A percentile compares a stretch with the other conserved stretches of the same genome.
phyloP scores from a whole-genome alignment of 2,329 filamentous ascomycete genomes.

The Elsinoe ampelina region DNA sequence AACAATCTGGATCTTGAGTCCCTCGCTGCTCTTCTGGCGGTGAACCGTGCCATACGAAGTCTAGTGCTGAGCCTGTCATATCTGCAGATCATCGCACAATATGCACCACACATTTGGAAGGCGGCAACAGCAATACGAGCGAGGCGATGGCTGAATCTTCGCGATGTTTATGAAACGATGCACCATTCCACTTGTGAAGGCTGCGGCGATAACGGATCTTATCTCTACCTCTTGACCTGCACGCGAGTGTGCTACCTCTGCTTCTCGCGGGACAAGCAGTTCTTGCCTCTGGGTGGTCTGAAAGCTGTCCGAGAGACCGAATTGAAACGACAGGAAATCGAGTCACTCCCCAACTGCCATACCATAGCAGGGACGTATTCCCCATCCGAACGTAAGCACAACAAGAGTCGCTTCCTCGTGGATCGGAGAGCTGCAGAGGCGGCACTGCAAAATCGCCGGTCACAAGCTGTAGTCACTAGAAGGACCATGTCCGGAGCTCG shows the following conservation, averaged over 20 bases:
- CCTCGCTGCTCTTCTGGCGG: not conserved
- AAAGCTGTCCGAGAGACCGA: too few species aligned
- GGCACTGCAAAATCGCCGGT: too few species aligned
- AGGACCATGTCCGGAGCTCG: too few species aligned
- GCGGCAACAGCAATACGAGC: slow-evolving; percentile 21
- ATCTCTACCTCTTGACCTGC: slow-evolving; percentile 34
- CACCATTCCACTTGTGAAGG: slow-evolving; percentile 25
- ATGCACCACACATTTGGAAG: not conserved
- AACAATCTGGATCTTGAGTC: not conserved
- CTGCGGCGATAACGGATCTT: slow-evolving; percentile 32
- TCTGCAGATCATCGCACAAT: not conserved
- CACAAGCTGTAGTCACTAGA: too few species aligned
- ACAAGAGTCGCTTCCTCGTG: not conserved
- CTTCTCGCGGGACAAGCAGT: slow-evolving; percentile 25
- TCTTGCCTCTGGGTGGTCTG: slow-evolving; percentile 23
- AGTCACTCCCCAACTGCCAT: slow-evolving; percentile 15
- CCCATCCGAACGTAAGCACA: slow-evolving; percentile 10
- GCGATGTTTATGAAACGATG: slow-evolving; percentile 28
- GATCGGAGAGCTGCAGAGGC: too few species aligned
- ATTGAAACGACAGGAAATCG: too few species aligned
- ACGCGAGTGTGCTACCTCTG: slow-evolving; percentile 34
- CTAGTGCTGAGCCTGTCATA: not conserved
- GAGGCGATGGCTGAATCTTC: slow-evolving; percentile 22
- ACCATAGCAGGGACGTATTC: slow-evolving; percentile 20
- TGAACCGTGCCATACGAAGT: not conserved